Base-by-base conservation (phyloP, 345 rosid species). In the Heritiera fomes region DNA sequence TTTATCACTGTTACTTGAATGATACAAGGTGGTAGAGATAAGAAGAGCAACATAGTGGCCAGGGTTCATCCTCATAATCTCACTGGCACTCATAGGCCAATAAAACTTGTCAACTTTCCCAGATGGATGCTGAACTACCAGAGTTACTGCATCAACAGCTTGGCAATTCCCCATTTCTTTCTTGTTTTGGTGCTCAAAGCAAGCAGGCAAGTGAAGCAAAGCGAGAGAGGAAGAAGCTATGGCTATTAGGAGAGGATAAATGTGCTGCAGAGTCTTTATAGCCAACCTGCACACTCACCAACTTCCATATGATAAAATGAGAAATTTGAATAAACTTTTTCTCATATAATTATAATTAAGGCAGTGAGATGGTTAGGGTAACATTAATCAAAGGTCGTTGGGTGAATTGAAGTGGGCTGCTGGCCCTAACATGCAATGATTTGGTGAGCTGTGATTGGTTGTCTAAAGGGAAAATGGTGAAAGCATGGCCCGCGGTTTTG, bases 31-130 rank as follows among this genome's bases (percentile, higher is more conserved):
- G 85, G 94, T 90, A 72, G 98, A 95, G 72, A 95, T 90, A 46
- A 95, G 94, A 80, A 93, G 94, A 80, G 98, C 94, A 46, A 95
- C 98, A 83, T 89, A 90, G 83, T 95, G 94, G 52, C 98, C 99
- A 18, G 97, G 99, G 80, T 93, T 93, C 84, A 77, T 87, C 85
- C 85, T 90, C 94, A 93, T 95, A 43, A 95, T 77, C 85, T 90
- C 96, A 52, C 80, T 75, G 34, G 96, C 98, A 55, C 73, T 87
- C 9, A 92, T 84, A 11, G 94, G 86, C 90, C 88, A 91, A 74
- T 85, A 87, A 13, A 91, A 80, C 20, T 82, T 93, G 30, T 95
- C 97, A 3, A 80, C 88, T 77, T 88, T 92, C 12, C 99, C 99
- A 80, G 84, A 79, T 23, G 99, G 94, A 63, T 92, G 92, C 62